Evolutionary conservation across 2,329 filamentous ascomycete genomes (phyloP).

Genomic region (Calonectria crousiana): DNA sequence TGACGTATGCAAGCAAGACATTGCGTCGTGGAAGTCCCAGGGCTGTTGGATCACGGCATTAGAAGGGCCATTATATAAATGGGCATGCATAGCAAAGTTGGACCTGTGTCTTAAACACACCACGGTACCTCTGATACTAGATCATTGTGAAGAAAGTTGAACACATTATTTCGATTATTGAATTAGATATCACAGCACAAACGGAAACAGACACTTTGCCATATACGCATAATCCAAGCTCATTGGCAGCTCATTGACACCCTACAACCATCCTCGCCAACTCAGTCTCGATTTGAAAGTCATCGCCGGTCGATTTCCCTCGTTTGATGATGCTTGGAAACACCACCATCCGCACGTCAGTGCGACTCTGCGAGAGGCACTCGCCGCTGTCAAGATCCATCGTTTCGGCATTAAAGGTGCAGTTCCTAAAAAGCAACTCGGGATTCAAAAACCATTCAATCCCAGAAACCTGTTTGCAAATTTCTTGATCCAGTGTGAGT

Average conservation of each 20-base stretch:
- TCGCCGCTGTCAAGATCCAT: slow-evolving; percentile 13
- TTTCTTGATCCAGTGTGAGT: slow-evolving; percentile 1
- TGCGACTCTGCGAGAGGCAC: too few species aligned
- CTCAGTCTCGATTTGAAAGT: background rate
- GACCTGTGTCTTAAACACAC: background rate
- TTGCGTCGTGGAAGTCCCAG: background rate
- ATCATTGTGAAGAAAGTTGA: background rate
- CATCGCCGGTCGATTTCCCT: background rate
- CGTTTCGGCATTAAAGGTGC: background rate
- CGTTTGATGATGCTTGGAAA: background rate
- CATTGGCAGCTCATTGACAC: background rate
- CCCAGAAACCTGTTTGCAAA: background rate
- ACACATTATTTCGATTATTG: background rate
- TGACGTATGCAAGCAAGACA: background rate
- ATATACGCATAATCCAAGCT: background rate
- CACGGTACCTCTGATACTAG: background rate
- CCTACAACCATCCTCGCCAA: background rate
- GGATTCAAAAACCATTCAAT: background rate
- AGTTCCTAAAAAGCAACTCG: background rate
- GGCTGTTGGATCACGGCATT: background rate
- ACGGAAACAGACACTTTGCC: background rate
- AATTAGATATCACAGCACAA: background rate
- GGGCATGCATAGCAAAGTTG: background rate
- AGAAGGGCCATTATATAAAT: background rate
- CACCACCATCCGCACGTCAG: background rate